Conservation (phyloP, 352 stramenopile genomes). For the Phytopythium aichiense region DNA sequence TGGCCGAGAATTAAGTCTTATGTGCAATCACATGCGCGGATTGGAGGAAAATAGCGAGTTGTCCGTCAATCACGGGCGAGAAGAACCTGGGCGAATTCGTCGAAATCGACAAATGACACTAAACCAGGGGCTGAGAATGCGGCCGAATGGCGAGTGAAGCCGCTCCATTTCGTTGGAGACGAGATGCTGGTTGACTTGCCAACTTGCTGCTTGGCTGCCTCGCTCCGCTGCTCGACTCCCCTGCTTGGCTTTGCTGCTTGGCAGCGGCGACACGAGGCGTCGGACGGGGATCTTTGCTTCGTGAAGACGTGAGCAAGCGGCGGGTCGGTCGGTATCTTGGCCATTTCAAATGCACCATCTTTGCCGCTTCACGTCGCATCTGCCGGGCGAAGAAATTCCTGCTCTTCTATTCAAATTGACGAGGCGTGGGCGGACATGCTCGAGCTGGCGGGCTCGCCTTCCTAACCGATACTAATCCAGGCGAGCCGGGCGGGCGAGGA, state of each 20-base stretch:
- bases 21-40: neutral
- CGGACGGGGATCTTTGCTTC: neutral
- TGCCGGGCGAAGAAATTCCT: constrained; percentile 6
- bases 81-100: constrained; percentile 4
- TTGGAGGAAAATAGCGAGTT: neutral
- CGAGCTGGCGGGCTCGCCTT: neutral
- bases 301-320: too few relatives aligned
- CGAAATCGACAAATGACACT: neutral
- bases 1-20: neutral
- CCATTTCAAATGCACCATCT: too few relatives aligned
- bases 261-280: too few relatives aligned
- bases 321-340: too few relatives aligned
- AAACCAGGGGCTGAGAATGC: neutral
- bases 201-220: too few relatives aligned
- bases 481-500: neutral
- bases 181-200: too few relatives aligned
- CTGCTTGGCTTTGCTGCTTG: too few relatives aligned
- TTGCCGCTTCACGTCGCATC: too few relatives aligned
- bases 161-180: too few relatives aligned
- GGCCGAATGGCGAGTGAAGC: too few relatives aligned
- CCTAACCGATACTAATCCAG: constrained; percentile 7
- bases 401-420: constrained; percentile 9
- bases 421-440: neutral
- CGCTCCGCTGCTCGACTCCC: too few relatives aligned
- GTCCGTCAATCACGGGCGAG: neutral